Base-by-base conservation (phyloP, 2,329 filamentous ascomycete genomes). In the Didymella segeticola region DNA sequence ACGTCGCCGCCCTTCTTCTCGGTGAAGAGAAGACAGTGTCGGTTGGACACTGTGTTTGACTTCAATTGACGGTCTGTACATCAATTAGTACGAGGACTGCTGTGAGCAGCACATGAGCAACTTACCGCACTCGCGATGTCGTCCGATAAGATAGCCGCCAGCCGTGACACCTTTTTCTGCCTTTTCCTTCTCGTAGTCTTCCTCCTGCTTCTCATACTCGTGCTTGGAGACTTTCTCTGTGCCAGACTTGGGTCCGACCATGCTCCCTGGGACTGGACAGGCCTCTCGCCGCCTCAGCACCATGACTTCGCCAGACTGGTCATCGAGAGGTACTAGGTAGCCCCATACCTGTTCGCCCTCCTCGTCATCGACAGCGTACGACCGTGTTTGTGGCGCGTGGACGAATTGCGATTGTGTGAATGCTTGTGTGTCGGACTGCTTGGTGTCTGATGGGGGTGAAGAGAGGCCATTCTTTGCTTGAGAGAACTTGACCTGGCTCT, bases 51-150 rank as follows among this genome's bases (percentile, higher is more conserved):
- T 4, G 90, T 90, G 1, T 86, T 87, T 43, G 90, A 88, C 51
- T 89, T 83, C 48, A 97, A 82, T 23, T 76, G 53, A 85, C 84
- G 66, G 89, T 85, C 79, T 96, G 89, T 84, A 52, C 5, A 19
- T 43, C 25, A 47, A 39, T 70, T 39, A 56, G 48, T 39, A 12
- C 38, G 59, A 47, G 70, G 9, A 27, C 1, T 11, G 14, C 11
- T 14, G 17, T 9, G 14, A 7, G 9, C 10, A 30, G 20, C 8
- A 1, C 37, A 19, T 12, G 4, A 30, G 17, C 42, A 46, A 82
- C 89, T 71, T 82, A 93, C 90, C 91, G 75, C 95, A 98, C 77
- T 99, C 95, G 2, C 89, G 88, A 78, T 99, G 95, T 61, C 95
- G 85, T 30, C 95, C 95, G 58, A 99, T 89, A 48, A 99, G 78